Conservation (phyloP, 345 rosid genomes). For the Eucalyptus viminalis region DNA sequence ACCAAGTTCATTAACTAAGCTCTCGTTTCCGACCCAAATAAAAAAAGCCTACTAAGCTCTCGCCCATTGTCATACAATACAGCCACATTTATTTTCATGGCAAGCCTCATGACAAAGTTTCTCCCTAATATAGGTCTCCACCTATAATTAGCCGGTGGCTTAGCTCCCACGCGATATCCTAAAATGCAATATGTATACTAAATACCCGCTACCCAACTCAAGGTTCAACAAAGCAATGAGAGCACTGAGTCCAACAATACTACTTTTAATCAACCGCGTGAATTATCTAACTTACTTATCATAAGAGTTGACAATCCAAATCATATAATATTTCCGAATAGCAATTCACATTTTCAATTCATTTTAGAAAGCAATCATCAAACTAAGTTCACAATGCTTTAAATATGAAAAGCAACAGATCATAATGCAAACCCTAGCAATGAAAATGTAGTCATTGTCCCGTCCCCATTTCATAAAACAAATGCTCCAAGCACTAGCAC, state of each 20-base stretch:
- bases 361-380: neutral
- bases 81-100: neutral
- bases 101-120: neutral
- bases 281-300: neutral
- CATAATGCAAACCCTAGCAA: neutral
- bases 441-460: neutral
- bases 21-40: too few relatives aligned
- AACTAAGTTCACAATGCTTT: neutral
- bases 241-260: neutral
- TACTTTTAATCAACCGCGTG: neutral
- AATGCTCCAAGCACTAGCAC: neutral
- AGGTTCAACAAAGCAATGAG: neutral
- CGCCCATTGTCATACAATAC: neutral
- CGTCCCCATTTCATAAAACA: neutral
- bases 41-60: neutral
- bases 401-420: neutral
- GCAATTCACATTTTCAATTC: neutral
- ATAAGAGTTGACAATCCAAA: neutral
- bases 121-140: neutral
- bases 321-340: neutral
- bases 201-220: neutral
- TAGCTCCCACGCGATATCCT: neutral
- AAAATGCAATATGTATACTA: neutral
- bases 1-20: too few relatives aligned
- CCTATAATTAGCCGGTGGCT: neutral